phyloP scores from a whole-genome alignment of 2,329 filamentous ascomycete genomes.

The Colletotrichum zoysiae region DNA sequence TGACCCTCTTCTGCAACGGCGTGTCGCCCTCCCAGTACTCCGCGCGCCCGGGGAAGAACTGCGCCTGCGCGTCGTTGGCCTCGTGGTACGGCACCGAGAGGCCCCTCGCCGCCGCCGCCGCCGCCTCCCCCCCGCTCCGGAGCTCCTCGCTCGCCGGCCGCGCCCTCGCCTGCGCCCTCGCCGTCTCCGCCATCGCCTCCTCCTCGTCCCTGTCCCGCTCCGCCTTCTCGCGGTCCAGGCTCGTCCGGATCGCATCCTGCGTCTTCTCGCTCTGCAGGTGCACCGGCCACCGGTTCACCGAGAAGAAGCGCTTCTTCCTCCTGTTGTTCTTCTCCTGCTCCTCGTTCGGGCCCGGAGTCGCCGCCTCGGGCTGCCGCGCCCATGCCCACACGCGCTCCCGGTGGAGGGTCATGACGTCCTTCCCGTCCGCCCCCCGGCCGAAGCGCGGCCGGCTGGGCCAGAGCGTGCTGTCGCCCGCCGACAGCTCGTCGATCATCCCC shows the following conservation, averaged over 20 bases:
- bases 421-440: conserved; percentile 41
- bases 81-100: conserved; percentile 59
- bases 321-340: conserved; percentile 41
- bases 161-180: neutral
- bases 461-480: conserved; percentile 57
- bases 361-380: conserved; percentile 48
- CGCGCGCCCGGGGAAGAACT: conserved; percentile 45
- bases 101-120: conserved; percentile 52
- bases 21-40: conserved; percentile 50
- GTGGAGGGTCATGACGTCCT: conserved; percentile 43
- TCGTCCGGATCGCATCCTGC: conserved; percentile 47
- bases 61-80: conserved; percentile 20
- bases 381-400: conserved; percentile 54
- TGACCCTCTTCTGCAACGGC: conserved; percentile 45
- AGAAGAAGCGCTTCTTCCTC: conserved; percentile 54
- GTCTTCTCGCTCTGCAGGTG: conserved; percentile 52
- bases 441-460: conserved; percentile 53
- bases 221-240: conserved; percentile 3
- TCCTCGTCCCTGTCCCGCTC: neutral
- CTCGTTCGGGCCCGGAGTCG: neutral
- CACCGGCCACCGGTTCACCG: conserved; percentile 62
- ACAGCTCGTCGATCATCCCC: conserved; percentile 58
- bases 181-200: conserved; percentile 6
- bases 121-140: neutral
- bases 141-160: conserved; percentile 13